phyloP scores from a whole-genome alignment of 1,284 basidiomycete species.

The Cutaneotrichosporon cavernicola region DNA sequence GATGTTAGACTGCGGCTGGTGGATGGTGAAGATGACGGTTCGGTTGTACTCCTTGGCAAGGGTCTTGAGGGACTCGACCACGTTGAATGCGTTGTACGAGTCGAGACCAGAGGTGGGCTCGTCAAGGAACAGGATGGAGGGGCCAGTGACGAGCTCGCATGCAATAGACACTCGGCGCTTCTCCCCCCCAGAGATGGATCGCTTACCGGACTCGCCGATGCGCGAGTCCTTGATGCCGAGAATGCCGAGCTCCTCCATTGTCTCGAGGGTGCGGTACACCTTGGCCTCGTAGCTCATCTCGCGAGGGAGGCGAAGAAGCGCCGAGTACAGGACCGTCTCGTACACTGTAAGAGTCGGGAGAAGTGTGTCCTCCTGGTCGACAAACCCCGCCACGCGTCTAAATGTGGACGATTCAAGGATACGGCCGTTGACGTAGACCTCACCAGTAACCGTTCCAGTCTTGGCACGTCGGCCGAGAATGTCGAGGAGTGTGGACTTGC shows the following conservation, averaged over 20 bases:
- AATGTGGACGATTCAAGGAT: constrained; percentile 73
- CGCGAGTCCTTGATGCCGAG: constrained; percentile 83
- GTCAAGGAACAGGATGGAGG: constrained; percentile 91
- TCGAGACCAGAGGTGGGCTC: constrained; percentile 95
- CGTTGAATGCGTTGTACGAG: constrained; percentile 92
- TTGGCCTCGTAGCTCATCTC: constrained; percentile 95
- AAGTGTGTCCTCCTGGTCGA: constrained; percentile 96
- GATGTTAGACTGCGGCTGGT: constrained; percentile 97
- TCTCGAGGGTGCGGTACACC: constrained; percentile 89
- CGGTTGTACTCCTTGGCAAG: constrained; percentile 86
- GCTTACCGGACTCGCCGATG: constrained; percentile 75
- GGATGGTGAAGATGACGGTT: constrained; percentile 89
- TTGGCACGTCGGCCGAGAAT: constrained; percentile 89
- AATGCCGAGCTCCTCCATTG: constrained; percentile 93
- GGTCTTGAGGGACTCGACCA: constrained; percentile 81
- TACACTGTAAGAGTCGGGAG: constrained; percentile 97
- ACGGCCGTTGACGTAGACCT: constrained; percentile 81
- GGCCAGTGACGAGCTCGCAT: constrained; percentile 96
- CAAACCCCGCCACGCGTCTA: constrained; percentile 76
- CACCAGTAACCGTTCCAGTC: constrained; percentile 71
- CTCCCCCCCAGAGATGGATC: constrained; percentile 93
- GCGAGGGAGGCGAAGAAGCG: constrained; percentile 79
- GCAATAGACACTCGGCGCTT: constrained; percentile 94
- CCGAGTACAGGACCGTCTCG: constrained; percentile 93
- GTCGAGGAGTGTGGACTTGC: constrained; percentile 94